Conservation (phyloP, 2,329 filamentous ascomycete genomes). For the Alternaria metachromatica region DNA sequence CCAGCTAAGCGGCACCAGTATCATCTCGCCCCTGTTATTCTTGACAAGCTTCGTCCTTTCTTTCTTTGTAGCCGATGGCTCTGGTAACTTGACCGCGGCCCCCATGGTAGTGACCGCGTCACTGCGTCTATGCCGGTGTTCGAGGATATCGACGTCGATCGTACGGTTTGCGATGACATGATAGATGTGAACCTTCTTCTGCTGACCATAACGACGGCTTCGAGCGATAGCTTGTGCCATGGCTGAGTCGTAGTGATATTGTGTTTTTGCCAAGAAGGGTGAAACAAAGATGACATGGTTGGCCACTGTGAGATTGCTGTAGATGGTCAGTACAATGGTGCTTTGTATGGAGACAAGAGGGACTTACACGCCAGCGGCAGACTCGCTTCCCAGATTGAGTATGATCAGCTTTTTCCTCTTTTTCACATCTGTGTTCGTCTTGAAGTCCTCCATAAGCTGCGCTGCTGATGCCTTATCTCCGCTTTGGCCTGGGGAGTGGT, state of each 20-base stretch:
- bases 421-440: slow-evolving; percentile 27
- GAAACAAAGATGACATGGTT: slow-evolving; percentile 71
- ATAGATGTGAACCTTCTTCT: slow-evolving; percentile 64
- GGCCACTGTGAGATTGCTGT: slow-evolving; percentile 66
- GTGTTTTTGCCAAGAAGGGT: slow-evolving; percentile 58
- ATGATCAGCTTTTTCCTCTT: slow-evolving; percentile 59
- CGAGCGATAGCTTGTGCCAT: slow-evolving; percentile 71
- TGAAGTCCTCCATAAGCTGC: slow-evolving; percentile 38
- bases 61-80: slow-evolving; percentile 9
- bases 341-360: background rate
- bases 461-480: slow-evolving; percentile 17
- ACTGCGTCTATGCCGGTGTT: slow-evolving; percentile 50
- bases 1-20: slow-evolving; percentile 39
- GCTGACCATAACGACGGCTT: slow-evolving; percentile 64
- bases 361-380: slow-evolving; percentile 66
- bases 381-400: slow-evolving; percentile 62
- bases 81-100: slow-evolving; percentile 11
- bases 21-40: slow-evolving; percentile 19
- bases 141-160: slow-evolving; percentile 57
- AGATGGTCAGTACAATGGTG: background rate
- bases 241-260: slow-evolving; percentile 62
- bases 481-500: slow-evolving; percentile 18
- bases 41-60: slow-evolving; percentile 31
- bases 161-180: slow-evolving; percentile 83
- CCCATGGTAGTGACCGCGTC: slow-evolving; percentile 20